Base-by-base conservation (phyloP, 1,139 yeast genomes). In the Sugiyamaella neomexicana region DNA sequence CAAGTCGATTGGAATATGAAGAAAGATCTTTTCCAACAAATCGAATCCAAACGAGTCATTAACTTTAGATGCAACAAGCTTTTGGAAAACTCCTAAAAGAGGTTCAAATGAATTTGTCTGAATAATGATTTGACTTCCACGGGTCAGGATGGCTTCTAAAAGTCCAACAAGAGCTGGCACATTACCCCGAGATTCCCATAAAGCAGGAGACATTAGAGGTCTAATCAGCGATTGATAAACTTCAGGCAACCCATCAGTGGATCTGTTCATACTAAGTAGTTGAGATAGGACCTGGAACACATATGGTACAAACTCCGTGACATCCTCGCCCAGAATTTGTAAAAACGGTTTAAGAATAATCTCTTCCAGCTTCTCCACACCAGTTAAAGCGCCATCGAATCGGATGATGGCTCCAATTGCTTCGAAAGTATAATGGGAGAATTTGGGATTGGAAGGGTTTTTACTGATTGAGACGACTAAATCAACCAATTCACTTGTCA, bases 391-490 rank as follows among this genome's bases (percentile, higher is more conserved):
- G 4, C 72, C 64, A 63, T 79, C 74, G 65, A 71, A 85, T 64
- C 85, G 85, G 57, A 91, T 74, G 50, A 91, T 74, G 12, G 86
- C 84, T 27, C 95, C 95, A 58, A 93, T 77, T 12, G 95, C 80
- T 75, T 95, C 99, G 70, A 95, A 95, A 1, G 88, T 78, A 66
- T 83, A 95, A 71, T 95, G 99, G 6, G 91, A 82, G 68, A 93
- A 95, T 63, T 85, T 82, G 23, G 99, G 99, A 69, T 95, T 95
- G 9, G 98, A 88, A 12, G 99, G 99, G 65, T 95, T 95, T 63
- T 84, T 85, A 39, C 91, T 77, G 51, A 91, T 89, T 20, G 83
- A 81, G 36, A 77, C 78, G 47, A 91, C 76, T 51, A 95, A 87
- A 50, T 79, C 76, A 52, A 90, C 72, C 46, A 93, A 75, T 67